Evolutionary conservation across 768 basidiomycete genomes (phyloP), one percentile per base, ranked within the genome.

Genomic region (Pulveroboletus frians): DNA sequence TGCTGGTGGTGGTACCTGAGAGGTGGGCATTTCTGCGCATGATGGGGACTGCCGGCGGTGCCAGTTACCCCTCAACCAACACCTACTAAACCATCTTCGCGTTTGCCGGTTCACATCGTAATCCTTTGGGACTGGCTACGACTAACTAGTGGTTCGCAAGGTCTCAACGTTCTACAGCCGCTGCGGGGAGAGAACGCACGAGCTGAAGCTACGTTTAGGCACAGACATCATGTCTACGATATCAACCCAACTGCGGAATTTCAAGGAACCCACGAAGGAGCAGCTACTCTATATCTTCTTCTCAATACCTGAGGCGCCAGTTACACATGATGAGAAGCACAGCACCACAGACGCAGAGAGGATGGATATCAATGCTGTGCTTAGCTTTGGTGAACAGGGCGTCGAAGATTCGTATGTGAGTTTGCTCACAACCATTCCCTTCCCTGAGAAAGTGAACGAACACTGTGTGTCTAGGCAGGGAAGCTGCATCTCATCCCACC

Each of bases 351-450:
- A 77, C 50, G 65, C 72, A 31, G 83, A 84, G 66, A 81, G 73
- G 69, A 87, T 92, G 80, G 90, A 94, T 55, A 92, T 93, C 57
- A 93, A 84, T 57, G 90, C 91, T 13, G 88, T 93, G 23, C 72
- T 95, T 50, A 92, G 84, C 61, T 74, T 97, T 14, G 83, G 79
- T 38, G 78, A 73, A 20, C 74, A 89, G 52, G 87, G 81, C n/a
- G 76, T 86, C 55, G 92, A 94, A 69, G 92, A 95, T 63, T 86
- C 92, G 43, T 94, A 93, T 71, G 92, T 94, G 73, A 74, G 90
- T 83, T 43, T 29, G 26, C 6, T 36, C 15, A 32, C 18, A 18
- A 9, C 35, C 21, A 26, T 46, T 29, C 11, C 14, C 7, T 50
- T 27, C 23, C 14, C 9, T 0, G 30, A 47, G 39, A 4, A 20